Percentiles rank a stretch among this genome's conserved stretches.
Evolutionary conservation across 2,329 filamentous ascomycete genomes (phyloP).

Genomic region (Colletotrichum cereale): DNA sequence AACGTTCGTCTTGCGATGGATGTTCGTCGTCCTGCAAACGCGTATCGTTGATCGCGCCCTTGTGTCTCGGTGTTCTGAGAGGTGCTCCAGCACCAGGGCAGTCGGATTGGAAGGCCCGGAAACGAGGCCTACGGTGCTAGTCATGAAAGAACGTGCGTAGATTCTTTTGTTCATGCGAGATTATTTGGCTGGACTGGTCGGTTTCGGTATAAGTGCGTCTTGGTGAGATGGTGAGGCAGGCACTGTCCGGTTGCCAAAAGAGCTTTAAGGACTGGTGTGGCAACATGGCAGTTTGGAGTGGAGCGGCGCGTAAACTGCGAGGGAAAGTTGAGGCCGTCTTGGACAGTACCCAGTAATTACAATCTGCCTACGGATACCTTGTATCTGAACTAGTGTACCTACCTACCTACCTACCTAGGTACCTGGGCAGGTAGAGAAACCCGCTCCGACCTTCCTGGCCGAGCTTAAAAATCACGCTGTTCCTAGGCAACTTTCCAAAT

Average conservation of each 20-base stretch:
- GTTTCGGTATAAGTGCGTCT: background rate
- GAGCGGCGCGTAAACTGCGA: background rate
- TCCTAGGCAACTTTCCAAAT: slow-evolving; percentile 23
- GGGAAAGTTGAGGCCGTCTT: slow-evolving; percentile 9
- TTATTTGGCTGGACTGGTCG: background rate
- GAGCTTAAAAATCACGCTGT: slow-evolving; percentile 26
- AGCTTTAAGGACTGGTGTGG: background rate
- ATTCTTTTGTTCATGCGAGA: slow-evolving; percentile 6
- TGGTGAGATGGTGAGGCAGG: background rate
- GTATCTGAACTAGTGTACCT: background rate
- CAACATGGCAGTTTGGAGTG: slow-evolving; percentile 17
- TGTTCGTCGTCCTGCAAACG: background rate
- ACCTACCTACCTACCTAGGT: no score
- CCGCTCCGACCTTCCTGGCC: slow-evolving; percentile 35
- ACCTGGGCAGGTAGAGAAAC: no score
- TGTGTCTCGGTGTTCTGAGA: background rate
- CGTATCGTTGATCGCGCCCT: background rate
- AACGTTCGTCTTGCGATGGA: background rate
- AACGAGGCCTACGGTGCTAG: background rate
- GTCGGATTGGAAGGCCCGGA: background rate
- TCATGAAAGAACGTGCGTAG: slow-evolving; percentile 5
- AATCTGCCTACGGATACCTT: background rate
- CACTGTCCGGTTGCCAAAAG: background rate
- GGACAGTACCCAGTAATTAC: background rate
- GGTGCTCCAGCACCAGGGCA: background rate